These are phyloP conservation scores for Bipolaris zeicola DNA, from an alignment of 2,329 filamentous ascomycete genomes.

Conservation along the genomic window DNA sequence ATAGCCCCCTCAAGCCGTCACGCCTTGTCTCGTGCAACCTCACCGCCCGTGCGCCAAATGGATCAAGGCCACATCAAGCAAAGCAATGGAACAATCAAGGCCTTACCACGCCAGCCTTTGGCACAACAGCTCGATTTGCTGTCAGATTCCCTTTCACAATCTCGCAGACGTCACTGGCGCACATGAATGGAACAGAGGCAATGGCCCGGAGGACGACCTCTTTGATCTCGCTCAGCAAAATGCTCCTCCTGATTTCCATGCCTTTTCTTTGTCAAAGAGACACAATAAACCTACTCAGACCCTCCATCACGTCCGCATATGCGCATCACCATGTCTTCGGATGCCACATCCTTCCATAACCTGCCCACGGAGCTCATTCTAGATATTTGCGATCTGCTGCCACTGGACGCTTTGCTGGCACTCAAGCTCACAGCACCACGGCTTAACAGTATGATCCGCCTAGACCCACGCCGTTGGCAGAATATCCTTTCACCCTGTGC, in stretches of 20 bases:
- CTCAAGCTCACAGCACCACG: conserved; percentile 45
- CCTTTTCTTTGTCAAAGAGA: background rate
- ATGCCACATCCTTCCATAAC: conserved; percentile 20
- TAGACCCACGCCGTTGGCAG: conserved; percentile 20
- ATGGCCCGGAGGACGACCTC: background rate
- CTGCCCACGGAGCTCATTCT: conserved; percentile 51
- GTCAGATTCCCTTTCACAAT: background rate
- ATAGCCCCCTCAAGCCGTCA: conserved; percentile 2
- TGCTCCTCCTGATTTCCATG: background rate
- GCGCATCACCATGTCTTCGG: conserved; percentile 10
- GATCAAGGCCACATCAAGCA: background rate
- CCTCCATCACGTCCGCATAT: background rate
- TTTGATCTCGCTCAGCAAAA: background rate
- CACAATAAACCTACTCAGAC: background rate
- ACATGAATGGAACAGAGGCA: background rate
- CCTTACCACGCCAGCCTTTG: background rate
- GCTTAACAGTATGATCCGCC: conserved; percentile 37
- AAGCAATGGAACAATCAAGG: background rate
- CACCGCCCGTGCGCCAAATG: background rate
- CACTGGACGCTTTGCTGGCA: conserved; percentile 45
- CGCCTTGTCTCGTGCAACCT: background rate
- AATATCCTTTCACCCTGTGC: conserved; percentile 32
- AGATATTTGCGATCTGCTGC: conserved; percentile 46
- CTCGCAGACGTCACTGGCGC: background rate
- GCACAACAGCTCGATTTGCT: background rate